Base-by-base conservation (phyloP, 1,284 basidiomycete species). In the Fomitopsis schrenkii region DNA sequence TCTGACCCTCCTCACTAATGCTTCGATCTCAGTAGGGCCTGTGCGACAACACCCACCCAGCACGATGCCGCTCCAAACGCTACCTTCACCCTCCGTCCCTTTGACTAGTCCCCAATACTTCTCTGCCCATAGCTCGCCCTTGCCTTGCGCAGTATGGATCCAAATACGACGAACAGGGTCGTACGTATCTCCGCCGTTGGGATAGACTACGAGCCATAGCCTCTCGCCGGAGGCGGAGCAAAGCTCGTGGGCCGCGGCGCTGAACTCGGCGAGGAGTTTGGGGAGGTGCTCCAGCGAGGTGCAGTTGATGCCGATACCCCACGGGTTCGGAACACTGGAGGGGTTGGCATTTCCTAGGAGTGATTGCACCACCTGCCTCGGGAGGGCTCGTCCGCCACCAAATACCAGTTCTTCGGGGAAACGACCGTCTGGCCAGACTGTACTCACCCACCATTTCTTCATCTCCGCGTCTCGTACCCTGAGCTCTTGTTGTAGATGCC, bases 21-120 rank as follows among this genome's bases (percentile, higher is more conserved):
- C 65, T 2, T 61, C 62, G 8, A 91, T 87, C 62, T 91, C 81
- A 14, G 73, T 75, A 8, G 86, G 85, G 91, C 93, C 46, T 85
- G 96, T 69, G 77, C 97, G 85, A 71, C 91, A 93, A 68, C 91
- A 93, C 1, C 91, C 91, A 1, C 91, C 91, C 0, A 87, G 76
- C 8, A 92, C 68, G 2, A 88, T 63, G 0, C 83, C 83, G 12
- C 68, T 73, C 86, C 88, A 92, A 5, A 68, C 57, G 45, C 67
- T 46, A 17, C 63, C 55, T 26, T 55, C 60, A 59, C 41, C 63
- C 15, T 64, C 66, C 30, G 10, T 12, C 1, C 67, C 57, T 12
- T 69, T 57, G 1, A 80, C 71, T 4, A 78, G 63, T 0, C 62
- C 59, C 0, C 64, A 67, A 0, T 90, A 63, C 17, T 72, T 64